Evolutionary conservation across 73 alveolate species (phyloP).

Genomic region (Diophrys appendiculata): DNA sequence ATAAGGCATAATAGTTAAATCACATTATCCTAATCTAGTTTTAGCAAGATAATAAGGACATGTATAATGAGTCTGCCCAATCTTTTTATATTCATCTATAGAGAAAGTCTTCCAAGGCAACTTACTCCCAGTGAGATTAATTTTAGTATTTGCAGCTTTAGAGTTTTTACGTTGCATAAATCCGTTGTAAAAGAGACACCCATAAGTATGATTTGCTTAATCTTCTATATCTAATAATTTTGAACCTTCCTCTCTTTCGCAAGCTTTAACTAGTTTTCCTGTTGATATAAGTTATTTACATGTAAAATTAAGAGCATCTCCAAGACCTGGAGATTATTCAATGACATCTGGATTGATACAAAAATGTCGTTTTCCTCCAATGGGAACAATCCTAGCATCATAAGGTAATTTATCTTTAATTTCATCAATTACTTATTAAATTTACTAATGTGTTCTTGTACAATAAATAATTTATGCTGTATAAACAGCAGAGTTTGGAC

Average conservation of each 20-base stretch:
- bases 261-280: constrained; percentile 13
- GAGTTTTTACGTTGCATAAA: neutral
- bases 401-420: constrained; percentile 44
- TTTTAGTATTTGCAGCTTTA: constrained; percentile 2
- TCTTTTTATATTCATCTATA: constrained; percentile 27
- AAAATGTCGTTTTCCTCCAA: constrained; percentile 45
- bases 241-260: neutral
- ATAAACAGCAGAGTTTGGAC: constrained; percentile 50
- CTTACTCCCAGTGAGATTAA: constrained; percentile 7
- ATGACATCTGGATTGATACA: constrained; percentile 43
- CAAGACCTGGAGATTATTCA: constrained; percentile 36
- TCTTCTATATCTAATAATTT: constrained; percentile 42
- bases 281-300: constrained; percentile 25
- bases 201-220: constrained; percentile 14
- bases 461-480: constrained; percentile 41
- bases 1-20: constrained; percentile 52
- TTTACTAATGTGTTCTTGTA: constrained; percentile 59
- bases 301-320: constrained; percentile 25
- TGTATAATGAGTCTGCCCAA: constrained; percentile 14
- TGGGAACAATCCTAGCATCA: constrained; percentile 26
- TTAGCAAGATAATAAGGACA: constrained; percentile 57
- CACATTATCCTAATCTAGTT: constrained; percentile 15
- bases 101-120: constrained; percentile 44
- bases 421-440: constrained; percentile 45
- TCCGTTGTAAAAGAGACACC: constrained; percentile 50